These are phyloP conservation scores for Russula compacta DNA, from an alignment of 768 basidiomycete species.

Conservation along the genomic window DNA sequence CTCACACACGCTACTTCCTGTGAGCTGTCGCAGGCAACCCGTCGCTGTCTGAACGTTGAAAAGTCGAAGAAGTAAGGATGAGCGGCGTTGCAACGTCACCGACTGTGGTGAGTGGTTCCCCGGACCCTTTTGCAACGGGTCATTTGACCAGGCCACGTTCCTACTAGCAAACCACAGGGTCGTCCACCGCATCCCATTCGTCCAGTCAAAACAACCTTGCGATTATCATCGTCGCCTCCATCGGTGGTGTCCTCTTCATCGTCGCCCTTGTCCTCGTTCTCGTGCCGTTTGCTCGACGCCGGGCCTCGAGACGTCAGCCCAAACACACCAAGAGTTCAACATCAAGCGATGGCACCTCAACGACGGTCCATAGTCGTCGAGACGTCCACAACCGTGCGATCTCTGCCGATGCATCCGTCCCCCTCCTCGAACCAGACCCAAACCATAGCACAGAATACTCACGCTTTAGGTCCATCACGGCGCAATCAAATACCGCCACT, in stretches of 20 bases:
- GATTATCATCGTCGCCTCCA: conserved; percentile 12
- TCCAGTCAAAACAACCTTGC: conserved; percentile 6
- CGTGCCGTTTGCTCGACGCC: conserved; percentile 13
- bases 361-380: background rate
- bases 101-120: background rate
- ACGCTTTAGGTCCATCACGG: background rate
- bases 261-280: conserved; percentile 12
- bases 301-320: background rate
- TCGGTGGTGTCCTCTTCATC: conserved; percentile 16
- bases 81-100: background rate
- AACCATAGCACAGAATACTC: background rate
- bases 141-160: conserved; percentile 14
- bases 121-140: background rate
- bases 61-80: conserved; percentile 1
- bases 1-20: background rate
- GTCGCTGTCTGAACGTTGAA: background rate
- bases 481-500: background rate
- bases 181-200: background rate
- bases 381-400: conserved; percentile 8
- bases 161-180: background rate
- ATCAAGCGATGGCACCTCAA: background rate
- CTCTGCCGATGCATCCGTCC: conserved; percentile 17
- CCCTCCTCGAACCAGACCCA: conserved; percentile 14
- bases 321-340: background rate
- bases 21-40: background rate